These are phyloP conservation scores for Escallonia herrerae DNA, from an alignment of 129 eudicot genomes.

Conservation along the genomic window DNA sequence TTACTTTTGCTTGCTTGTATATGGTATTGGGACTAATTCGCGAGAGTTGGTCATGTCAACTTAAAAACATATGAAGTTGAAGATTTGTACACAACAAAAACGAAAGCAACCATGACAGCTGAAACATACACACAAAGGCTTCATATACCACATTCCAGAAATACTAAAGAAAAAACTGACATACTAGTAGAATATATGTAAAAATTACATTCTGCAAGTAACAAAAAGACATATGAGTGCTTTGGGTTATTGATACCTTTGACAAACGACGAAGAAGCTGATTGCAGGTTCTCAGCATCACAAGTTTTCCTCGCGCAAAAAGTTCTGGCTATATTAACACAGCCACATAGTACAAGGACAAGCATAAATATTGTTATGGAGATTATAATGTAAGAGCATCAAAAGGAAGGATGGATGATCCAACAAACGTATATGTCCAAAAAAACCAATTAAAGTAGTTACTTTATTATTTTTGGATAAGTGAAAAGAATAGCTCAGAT, in stretches of 20 bases:
- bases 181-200: not conserved
- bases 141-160: not conserved
- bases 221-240: not conserved
- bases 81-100: not conserved
- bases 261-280: conserved; percentile 96
- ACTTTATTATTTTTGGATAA: no score
- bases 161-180: not conserved
- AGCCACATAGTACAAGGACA: conserved; percentile 8
- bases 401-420: no score
- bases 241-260: conserved; percentile 45
- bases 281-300: conserved; percentile 96
- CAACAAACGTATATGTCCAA: no score
- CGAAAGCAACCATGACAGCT: not conserved
- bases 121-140: no score
- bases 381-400: not conserved
- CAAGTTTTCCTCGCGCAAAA: conserved; percentile 96
- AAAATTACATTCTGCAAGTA: not conserved
- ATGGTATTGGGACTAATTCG: not conserved
- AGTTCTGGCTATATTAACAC: conserved; percentile 66
- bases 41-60: not conserved
- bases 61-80: not conserved
- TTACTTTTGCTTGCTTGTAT: not conserved
- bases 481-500: no score
- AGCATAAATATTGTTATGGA: not conserved
- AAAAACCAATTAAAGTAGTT: no score